Evolutionary conservation across 208 protist species (phyloP).

Genomic region (Vickermania ingenoplastis): DNA sequence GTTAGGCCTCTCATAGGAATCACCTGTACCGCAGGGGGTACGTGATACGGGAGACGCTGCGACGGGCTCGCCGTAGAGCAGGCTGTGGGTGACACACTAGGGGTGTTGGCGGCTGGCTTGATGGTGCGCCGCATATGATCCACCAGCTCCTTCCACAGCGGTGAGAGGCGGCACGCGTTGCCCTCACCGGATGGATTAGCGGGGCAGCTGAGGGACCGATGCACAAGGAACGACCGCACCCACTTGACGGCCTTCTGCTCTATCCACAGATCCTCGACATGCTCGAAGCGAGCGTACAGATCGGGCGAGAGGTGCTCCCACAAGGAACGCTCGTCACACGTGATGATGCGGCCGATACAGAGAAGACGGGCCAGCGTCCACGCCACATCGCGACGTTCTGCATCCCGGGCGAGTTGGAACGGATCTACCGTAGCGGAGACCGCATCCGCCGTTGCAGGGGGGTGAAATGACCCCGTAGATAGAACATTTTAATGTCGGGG

Average conservation of each 20-base stretch:
- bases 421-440: neutral
- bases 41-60: conserved; percentile 3
- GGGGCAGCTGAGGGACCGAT: too few relatives aligned
- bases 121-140: neutral
- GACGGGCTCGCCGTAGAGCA: neutral
- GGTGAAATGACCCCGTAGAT: neutral
- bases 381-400: neutral
- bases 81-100: neutral
- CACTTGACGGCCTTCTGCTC: conserved; percentile 81
- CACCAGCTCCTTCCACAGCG: conserved; percentile 1
- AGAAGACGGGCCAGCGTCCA: conserved; percentile 15
- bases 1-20: conserved; percentile 19
- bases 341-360: conserved; percentile 40
- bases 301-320: conserved; percentile 50
- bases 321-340: conserved; percentile 52
- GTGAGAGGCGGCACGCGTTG: neutral
- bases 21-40: conserved; percentile 25
- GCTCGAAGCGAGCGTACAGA: conserved; percentile 22
- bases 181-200: neutral
- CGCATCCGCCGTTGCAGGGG: neutral
- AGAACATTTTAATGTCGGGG: neutral
- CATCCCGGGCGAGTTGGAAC: neutral
- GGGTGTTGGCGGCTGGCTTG: neutral
- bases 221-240: conserved; percentile 24
- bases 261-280: conserved; percentile 54